Conservation (phyloP, 805 yeast species). For the Candida golubevii region DNA sequence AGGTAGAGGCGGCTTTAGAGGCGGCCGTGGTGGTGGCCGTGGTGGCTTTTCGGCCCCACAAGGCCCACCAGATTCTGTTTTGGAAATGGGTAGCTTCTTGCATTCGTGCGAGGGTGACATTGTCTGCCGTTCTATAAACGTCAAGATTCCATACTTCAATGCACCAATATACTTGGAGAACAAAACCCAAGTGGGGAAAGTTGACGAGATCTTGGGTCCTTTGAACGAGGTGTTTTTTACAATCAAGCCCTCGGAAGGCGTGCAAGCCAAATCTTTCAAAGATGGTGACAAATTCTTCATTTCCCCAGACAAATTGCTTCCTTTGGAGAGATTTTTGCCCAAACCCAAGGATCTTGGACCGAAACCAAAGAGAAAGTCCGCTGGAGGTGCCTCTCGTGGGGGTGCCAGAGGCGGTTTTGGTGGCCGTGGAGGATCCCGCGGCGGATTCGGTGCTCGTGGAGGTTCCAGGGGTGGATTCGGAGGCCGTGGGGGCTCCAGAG, state of each 20-base stretch:
- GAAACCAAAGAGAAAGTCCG: constrained; percentile 68
- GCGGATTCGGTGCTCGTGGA: constrained; percentile 29
- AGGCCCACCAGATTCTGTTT: constrained; percentile 94
- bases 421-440: constrained; percentile 35
- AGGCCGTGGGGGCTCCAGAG: constrained; percentile 20
- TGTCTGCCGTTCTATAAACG: constrained; percentile 91
- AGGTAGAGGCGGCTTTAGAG: constrained; percentile 44
- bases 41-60: constrained; percentile 70
- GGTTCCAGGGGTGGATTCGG: constrained; percentile 34
- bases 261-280: constrained; percentile 88
- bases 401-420: constrained; percentile 33
- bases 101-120: constrained; percentile 96
- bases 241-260: constrained; percentile 93
- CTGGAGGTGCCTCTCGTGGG: constrained; percentile 47
- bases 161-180: constrained; percentile 97
- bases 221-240: constrained; percentile 97
- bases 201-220: constrained; percentile 97
- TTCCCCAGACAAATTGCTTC: constrained; percentile 91
- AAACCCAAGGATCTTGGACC: constrained; percentile 89
- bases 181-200: constrained; percentile 94
- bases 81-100: constrained; percentile 90
- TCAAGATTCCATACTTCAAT: constrained; percentile 94
- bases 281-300: constrained; percentile 95
- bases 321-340: constrained; percentile 94
- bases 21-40: constrained; percentile 65